A percentile compares a stretch with the other conserved stretches of the same genome.
These are phyloP conservation scores for Vigna mungo DNA, from an alignment of 306 rosid species.

Conservation along the genomic window DNA sequence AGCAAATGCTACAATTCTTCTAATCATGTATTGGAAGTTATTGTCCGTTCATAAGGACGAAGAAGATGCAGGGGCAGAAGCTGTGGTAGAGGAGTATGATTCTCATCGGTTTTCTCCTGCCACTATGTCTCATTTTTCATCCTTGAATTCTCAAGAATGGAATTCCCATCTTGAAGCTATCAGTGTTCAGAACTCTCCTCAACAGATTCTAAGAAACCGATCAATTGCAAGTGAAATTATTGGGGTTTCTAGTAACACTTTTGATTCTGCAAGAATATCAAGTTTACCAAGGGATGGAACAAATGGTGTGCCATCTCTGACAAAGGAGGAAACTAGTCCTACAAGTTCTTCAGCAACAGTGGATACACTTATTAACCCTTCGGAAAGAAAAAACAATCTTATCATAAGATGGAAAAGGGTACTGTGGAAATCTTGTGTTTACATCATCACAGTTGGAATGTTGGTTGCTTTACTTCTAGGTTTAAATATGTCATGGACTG, in stretches of 20 bases:
- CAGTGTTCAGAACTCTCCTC: constrained; percentile 47
- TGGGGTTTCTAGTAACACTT: constrained; percentile 33
- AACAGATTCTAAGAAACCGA: constrained; percentile 54
- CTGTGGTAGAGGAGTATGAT: constrained; percentile 52
- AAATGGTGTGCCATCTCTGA: constrained; percentile 41
- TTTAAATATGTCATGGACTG: constrained; percentile 77
- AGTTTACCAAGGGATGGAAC: constrained; percentile 52
- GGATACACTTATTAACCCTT: constrained; percentile 34
- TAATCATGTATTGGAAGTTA: constrained; percentile 62
- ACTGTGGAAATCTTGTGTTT: constrained; percentile 69
- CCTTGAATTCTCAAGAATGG: constrained; percentile 56
- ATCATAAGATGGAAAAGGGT: constrained; percentile 54
- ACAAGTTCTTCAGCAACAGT: constrained; percentile 33
- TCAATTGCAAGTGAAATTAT: constrained; percentile 47
- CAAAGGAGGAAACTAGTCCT: constrained; percentile 50
- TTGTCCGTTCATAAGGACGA: constrained; percentile 61
- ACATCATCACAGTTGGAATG: constrained; percentile 72
- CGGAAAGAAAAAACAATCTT: constrained; percentile 40
- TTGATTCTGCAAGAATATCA: constrained; percentile 46
- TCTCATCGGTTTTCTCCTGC: constrained; percentile 81
- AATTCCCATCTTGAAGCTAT: constrained; percentile 43
- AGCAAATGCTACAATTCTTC: constrained; percentile 60
- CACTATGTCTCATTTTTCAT: constrained; percentile 60
- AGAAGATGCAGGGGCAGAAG: constrained; percentile 57
- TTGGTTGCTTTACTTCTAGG: constrained; percentile 69